Evolutionary conservation across 345 rosid species (phyloP), one percentile per base, ranked within the genome.

Genomic region (Erodium maritimum): DNA sequence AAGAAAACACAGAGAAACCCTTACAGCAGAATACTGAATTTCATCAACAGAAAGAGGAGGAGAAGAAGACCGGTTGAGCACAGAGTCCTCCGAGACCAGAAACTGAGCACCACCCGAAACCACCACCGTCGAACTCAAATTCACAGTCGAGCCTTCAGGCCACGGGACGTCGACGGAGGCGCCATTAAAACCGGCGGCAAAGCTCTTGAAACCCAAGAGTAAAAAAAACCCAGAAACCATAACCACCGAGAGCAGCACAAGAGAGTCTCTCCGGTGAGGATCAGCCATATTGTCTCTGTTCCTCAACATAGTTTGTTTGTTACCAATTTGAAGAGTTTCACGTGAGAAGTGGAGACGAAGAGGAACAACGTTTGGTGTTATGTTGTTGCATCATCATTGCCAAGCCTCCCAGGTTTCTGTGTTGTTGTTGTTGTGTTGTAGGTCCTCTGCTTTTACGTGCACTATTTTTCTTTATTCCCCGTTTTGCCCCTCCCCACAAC

Each of bases 211-310:
- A 66, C 76, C 73, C 42, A 67, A 62, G 20, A 82, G 51, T 23
- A 56, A 64, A 57, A 78, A 61, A 22, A 70, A 66, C 51, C 66
- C 69, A 54, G 85, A 87, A 59, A 68, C 68, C 71, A 81, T 51
- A n/a, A n/a, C n/a, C n/a, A n/a, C n/a, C n/a, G n/a, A n/a, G n/a
- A n/a, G n/a, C n/a, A n/a, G n/a, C n/a, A n/a, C n/a, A n/a, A n/a
- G n/a, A n/a, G n/a, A n/a, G n/a, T 37, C 13, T 11, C 6, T 37
- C 46, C n/a, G n/a, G n/a, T n/a, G n/a, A 37, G 46, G 46, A 37
- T 37, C 46, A 3, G 8, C 46, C 46, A 71, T 53, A n/a, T 56
- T 29, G 54, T 53, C 21, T 58, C 60, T 60, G 17, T 60, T 61
- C 57, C 34, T 29, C 6, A n/a, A n/a, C n/a, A n/a, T n/a, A n/a